Evolutionary conservation across 2,329 filamentous ascomycete genomes (phyloP).

Genomic region (Trichoderma afroharzianum): DNA sequence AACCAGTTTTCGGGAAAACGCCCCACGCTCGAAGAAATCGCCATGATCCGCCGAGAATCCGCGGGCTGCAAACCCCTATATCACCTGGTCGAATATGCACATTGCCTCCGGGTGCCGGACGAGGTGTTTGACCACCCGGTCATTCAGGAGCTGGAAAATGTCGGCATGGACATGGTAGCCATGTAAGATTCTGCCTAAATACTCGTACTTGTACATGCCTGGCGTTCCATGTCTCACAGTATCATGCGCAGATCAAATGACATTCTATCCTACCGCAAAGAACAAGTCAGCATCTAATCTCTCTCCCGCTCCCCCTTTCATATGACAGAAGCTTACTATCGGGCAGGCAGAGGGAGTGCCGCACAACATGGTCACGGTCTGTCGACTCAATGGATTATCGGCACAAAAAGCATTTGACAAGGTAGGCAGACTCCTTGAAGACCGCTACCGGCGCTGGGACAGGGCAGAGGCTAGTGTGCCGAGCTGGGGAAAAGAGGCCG

Average conservation of each 20-base stretch:
- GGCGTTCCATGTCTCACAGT: background rate
- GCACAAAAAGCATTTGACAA: conserved; percentile 24
- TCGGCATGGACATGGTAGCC: conserved; percentile 25
- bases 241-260: conserved; percentile 22
- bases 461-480: conserved; percentile 16
- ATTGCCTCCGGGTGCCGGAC: conserved; percentile 21
- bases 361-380: conserved; percentile 24
- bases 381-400: conserved; percentile 19
- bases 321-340: background rate
- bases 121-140: conserved; percentile 21
- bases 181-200: conserved; percentile 18
- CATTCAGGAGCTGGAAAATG: conserved; percentile 22
- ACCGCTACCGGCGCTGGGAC: conserved; percentile 22
- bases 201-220: background rate
- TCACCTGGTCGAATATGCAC: conserved; percentile 25
- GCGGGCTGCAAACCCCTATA: conserved; percentile 23
- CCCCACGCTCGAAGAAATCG: conserved; percentile 22
- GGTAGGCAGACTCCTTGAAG: conserved; percentile 21
- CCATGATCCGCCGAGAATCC: conserved; percentile 21
- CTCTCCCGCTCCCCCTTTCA: background rate
- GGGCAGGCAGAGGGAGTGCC: conserved; percentile 19
- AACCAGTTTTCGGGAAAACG: conserved; percentile 7
- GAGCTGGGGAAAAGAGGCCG: conserved; percentile 15
- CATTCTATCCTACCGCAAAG: conserved; percentile 24
- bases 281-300: conserved; percentile 19